These are phyloP conservation scores for Zopfochytrium polystomum DNA, from an alignment of 371 early-diverging fungal genomes.

Conservation along the genomic window DNA sequence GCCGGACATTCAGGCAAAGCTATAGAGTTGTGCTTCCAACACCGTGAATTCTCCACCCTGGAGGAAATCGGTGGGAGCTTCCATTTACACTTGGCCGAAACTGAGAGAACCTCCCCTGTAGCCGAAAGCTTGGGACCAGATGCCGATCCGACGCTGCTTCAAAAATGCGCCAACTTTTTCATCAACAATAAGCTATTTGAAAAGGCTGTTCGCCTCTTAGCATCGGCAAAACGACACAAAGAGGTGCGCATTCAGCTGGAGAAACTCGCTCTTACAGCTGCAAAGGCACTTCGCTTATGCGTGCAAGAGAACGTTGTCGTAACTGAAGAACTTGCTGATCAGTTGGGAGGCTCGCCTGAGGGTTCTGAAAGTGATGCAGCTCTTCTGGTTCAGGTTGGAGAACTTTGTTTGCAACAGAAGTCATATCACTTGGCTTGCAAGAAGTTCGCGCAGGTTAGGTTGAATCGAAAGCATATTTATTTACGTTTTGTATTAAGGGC, in stretches of 20 bases:
- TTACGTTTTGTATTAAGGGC: conserved; percentile 22
- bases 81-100: not conserved
- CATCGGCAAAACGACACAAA: conserved; percentile 27
- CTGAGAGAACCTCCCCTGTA: not conserved
- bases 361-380: conserved; percentile 25
- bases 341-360: conserved; percentile 19
- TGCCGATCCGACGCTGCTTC: conserved; percentile 32
- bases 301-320: conserved; percentile 30
- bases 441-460: conserved; percentile 42
- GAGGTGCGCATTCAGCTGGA: conserved; percentile 23
- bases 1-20: conserved; percentile 41
- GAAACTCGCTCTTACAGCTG: not conserved
- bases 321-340: conserved; percentile 42
- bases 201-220: conserved; percentile 35
- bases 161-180: conserved; percentile 34
- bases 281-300: conserved; percentile 34
- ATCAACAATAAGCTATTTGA: conserved; percentile 26
- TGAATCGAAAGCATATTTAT: not conserved
- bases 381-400: conserved; percentile 33
- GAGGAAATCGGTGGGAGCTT: conserved; percentile 37
- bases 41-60: conserved; percentile 31
- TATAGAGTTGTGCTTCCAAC: conserved; percentile 41
- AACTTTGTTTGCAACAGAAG: conserved; percentile 41
- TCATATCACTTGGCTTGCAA: conserved; percentile 49
- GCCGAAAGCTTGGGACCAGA: conserved; percentile 24